Percentiles rank a stretch among this genome's conserved stretches.
phyloP scores from a whole-genome alignment of 305 asterid species.

The Fraxinus angustifolia region DNA sequence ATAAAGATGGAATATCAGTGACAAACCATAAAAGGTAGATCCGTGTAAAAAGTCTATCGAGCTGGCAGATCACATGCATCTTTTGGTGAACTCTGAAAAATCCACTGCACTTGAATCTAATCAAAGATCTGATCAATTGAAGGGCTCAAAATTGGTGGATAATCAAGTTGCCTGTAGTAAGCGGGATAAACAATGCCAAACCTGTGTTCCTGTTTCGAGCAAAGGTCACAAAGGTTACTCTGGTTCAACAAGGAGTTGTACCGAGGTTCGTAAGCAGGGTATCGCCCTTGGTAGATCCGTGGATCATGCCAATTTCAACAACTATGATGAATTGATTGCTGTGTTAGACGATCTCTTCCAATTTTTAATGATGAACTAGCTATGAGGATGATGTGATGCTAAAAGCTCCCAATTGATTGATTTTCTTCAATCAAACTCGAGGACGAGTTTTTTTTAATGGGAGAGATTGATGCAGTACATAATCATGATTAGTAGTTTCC shows the following conservation, averaged over 20 bases:
- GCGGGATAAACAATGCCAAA: conserved; percentile 51
- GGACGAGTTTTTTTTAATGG: too few species aligned
- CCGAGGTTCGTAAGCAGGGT: conserved; percentile 77
- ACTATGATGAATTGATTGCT: conserved; percentile 62
- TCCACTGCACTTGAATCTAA: conserved; percentile 47
- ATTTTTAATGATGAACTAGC: conserved; percentile 82
- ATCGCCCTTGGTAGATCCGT: conserved; percentile 91
- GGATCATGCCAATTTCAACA: conserved; percentile 73
- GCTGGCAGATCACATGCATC: conserved; percentile 21
- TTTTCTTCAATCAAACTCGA: too few species aligned
- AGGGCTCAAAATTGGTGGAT: conserved; percentile 50
- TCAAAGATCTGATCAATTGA: conserved; percentile 49
- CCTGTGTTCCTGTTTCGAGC: conserved; percentile 28
- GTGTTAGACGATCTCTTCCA: conserved; percentile 79
- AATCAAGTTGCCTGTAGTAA: conserved; percentile 41
- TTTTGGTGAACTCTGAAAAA: conserved; percentile 32
- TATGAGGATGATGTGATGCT: conserved; percentile 99
- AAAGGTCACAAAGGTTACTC: conserved; percentile 53
- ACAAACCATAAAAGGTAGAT: background rate
- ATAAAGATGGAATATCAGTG: background rate
- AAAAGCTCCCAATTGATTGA: too few species aligned
- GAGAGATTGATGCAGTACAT: too few species aligned
- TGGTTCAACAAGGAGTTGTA: conserved; percentile 20
- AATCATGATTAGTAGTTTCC: too few species aligned
- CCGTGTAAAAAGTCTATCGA: background rate